Conservation (phyloP, 2,329 filamentous ascomycete genomes). For the Botrytis fabae region DNA sequence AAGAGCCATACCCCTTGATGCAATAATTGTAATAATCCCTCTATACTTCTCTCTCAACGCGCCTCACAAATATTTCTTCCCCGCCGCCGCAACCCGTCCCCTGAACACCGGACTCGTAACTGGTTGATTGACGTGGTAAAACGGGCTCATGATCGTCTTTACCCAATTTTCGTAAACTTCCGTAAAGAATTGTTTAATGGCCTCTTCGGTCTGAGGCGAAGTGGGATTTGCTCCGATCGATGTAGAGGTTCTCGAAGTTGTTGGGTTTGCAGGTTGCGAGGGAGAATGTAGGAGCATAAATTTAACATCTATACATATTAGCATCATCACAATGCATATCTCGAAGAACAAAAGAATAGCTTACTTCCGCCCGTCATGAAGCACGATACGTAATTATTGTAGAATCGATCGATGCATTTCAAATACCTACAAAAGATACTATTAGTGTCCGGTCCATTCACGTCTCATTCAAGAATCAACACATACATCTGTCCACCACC, state of each 20-base stretch:
- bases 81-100: slow-evolving; percentile 77
- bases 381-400: slow-evolving; percentile 91
- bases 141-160: slow-evolving; percentile 96
- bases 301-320: slow-evolving; percentile 60
- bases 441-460: slow-evolving; percentile 17
- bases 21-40: neutral
- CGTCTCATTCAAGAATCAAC: slow-evolving; percentile 25
- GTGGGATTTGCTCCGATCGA: slow-evolving; percentile 81
- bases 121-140: slow-evolving; percentile 83
- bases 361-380: slow-evolving; percentile 83
- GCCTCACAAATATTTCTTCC: slow-evolving; percentile 80
- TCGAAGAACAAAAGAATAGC: slow-evolving; percentile 24
- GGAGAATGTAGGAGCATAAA: slow-evolving; percentile 94
- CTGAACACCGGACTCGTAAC: slow-evolving; percentile 86
- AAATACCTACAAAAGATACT: slow-evolving; percentile 68
- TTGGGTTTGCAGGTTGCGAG: slow-evolving; percentile 48
- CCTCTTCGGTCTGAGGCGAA: slow-evolving; percentile 89
- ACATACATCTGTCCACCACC: slow-evolving; percentile 75
- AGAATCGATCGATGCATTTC: slow-evolving; percentile 95
- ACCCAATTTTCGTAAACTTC: slow-evolving; percentile 97
- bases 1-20: neutral
- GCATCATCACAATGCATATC: neutral
- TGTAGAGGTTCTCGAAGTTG: slow-evolving; percentile 58
- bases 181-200: slow-evolving; percentile 88
- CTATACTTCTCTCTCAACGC: slow-evolving; percentile 41